Base-by-base conservation (phyloP, 352 stramenopile genomes). In the Globisporangium yorkense region DNA sequence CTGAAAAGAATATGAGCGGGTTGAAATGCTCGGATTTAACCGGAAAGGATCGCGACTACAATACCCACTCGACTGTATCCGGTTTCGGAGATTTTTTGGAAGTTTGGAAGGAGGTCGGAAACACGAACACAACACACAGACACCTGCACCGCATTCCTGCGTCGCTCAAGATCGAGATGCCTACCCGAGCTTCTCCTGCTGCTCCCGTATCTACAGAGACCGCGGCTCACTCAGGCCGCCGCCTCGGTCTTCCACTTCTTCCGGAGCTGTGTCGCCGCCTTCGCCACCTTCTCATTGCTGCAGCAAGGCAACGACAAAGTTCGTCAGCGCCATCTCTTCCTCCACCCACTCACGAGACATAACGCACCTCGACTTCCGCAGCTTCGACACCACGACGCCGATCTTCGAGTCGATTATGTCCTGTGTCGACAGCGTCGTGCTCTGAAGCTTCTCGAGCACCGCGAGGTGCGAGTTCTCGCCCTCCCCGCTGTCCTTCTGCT, bases 381-480 rank as follows among this genome's bases (percentile, higher is more conserved):
- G 61, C 54, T 87, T 91, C 35, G 77, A 89, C 16, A 93, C 80
- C 6, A 71, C 59, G 27, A 89, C 75, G 43, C 84, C 84, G 44
- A 93, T 77, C 68, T 91, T 88, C 29, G 84, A 88, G 24, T 82
- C 75, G 49, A 91, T 88, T 53, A 93, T 90, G 41, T 93, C 77
- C 57, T 88, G 65, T 1, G 75, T 89, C 50, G 70, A 72, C 60
- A 92, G 61, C 10, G 70, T 67, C 76, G 92, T 85, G 59, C 77
- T 72, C 39, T 75, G 63, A 7, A 92, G 71, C 59, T 81, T 72
- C 48, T 91, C 62, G 6, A 92, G 64, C 18, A 75, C 70, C 48
- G 63, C 61, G 46, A 83, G 40, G 47, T 80, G 61, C 24, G 73
- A 54, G 29, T 69, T 80, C 24, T 73, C 54, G 18, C 55, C 65